Base-by-base conservation (phyloP, 805 yeast genomes). In the Naumovozyma castellii region DNA sequence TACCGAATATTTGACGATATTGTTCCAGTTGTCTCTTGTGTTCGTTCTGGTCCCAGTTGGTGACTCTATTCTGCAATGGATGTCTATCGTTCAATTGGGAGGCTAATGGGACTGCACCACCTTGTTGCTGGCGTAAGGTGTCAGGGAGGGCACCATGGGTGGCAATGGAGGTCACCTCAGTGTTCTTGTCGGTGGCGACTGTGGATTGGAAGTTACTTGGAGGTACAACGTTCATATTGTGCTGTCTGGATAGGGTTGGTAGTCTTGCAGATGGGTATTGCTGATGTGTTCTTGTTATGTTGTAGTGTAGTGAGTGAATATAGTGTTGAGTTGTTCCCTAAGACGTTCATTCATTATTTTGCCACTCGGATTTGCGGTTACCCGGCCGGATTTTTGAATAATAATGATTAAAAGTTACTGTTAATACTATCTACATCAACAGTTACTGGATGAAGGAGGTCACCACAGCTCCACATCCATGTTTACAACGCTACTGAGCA, bases 1-100 rank as follows among this genome's bases (percentile, higher is more conserved):
- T 77, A 13, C 98, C 98, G 60, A 83, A 87, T 14, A 84, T 65
- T 49, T 94, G 75, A 57, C 94, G 75, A 62, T 84, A 80, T 43
- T 76, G 76, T 57, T 87, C 92, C 67, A 88, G 53, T 53, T 77
- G 78, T 48, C 80, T 67, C 22, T 76, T 76, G 27, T 73, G 72
- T 54, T 86, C 87, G 10, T 81, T 80, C 34, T 69, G 66, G 18
- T 87, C 94, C 97, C 97, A 92, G 53, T 77, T 72, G 41, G 66
- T 62, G 30, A 92, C 62, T 50, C 95, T 75, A 3, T 72, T 51
- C 55, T 92, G 94, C 44, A 92, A 67, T 10, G 97, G 97, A 61
- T 92, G 98, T 60, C 82, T 76, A 51, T 76, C 75, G 56, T 81
- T 82, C 50, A 82, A 65, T 49, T 77, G 74, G 5, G 86, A 72